Base-by-base conservation (phyloP, 139 green algal species). In the Chlamydomonas sphaeroides region DNA sequence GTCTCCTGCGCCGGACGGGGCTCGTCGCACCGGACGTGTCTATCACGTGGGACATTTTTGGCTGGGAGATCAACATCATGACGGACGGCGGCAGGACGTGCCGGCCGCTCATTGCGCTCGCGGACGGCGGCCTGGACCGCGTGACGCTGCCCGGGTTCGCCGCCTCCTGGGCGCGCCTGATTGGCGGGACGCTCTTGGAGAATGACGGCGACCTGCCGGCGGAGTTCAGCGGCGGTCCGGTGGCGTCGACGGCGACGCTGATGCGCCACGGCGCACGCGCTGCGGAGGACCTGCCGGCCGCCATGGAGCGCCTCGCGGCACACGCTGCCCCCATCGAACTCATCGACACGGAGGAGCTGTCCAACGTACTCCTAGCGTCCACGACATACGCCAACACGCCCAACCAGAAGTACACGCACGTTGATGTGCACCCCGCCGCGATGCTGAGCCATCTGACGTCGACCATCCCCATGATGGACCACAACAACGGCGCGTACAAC, bases 391-490 rank as follows among this genome's bases (percentile, higher is more conserved):
- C 3, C 14, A 6, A 4, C 33, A 5, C 18, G 11, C 63, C 35
- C 8, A 4, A 17, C 3, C n/a, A 28, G 3, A 10, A 59, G 32
- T 93, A 91, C 87, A 94, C 92, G 30, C 92, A 95, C 69, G 93
- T 84, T 79, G 92, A 95, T 86, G 89, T 95, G 35, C 89, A 94
- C 76, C 45, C 68, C 26, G 79, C 88, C 4, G 88, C 93, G 72
- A 92, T 92, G 72, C 73, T 95, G 11, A 89, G 89, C 53, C 78
- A 91, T 28, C 91, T 76, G 63, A 85, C 71, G 8, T 85, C 61
- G n/a, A 92, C 92, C 68, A 92, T 95, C 63, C 92, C 92, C 7
- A 91, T 94, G 72, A 72, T 84, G 0, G 69, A 95, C 53, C 91
- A 94, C 85, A 95, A 95, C 80, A 56, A 72, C 35, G 80, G 74